Evolutionary conservation across 2,329 filamentous ascomycete species (phyloP).

Genomic region (Coleophoma eucalyptorum): DNA sequence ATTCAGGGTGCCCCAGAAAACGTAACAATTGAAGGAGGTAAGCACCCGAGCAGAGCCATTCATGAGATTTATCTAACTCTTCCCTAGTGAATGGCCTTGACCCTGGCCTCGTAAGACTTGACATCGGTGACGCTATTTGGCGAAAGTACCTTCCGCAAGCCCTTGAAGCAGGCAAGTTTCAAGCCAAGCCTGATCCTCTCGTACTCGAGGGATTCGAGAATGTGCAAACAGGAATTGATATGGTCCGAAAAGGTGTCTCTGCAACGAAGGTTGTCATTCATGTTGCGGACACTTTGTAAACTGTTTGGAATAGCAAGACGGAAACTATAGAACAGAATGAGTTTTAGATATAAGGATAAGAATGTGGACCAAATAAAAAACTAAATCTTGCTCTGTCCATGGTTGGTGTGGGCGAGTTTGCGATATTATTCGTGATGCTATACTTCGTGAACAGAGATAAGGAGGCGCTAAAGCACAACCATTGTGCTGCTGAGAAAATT

Average conservation of each 20-base stretch:
- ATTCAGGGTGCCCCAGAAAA: conserved; percentile 13
- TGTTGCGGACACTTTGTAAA: conserved; percentile 2
- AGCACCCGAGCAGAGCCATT: conserved; percentile 6
- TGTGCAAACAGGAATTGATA: conserved; percentile 36
- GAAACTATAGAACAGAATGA: too few species aligned
- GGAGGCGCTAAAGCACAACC: too few species aligned
- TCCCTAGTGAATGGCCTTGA: conserved; percentile 19
- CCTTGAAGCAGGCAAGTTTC: conserved; percentile 30
- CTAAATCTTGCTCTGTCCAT: too few species aligned
- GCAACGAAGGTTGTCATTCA: conserved; percentile 38
- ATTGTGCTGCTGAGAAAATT: too few species aligned
- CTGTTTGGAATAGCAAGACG: too few species aligned
- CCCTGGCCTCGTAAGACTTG: conserved; percentile 23
- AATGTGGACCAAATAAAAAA: too few species aligned
- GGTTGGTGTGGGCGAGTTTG: too few species aligned
- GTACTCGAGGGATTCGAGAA: conserved; percentile 37
- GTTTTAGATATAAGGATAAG: too few species aligned
- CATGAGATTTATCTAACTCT: conserved; percentile 14
- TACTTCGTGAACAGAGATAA: too few species aligned
- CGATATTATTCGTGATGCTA: too few species aligned
- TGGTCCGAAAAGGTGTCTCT: conserved; percentile 33
- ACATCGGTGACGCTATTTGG: conserved; percentile 29
- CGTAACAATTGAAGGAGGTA: conserved; percentile 22
- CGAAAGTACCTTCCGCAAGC: conserved; percentile 35
- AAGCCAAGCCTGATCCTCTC: conserved; percentile 32